Conservation (phyloP, 192 early-diverging fungal species). For the Coemansia guatemalensis region DNA sequence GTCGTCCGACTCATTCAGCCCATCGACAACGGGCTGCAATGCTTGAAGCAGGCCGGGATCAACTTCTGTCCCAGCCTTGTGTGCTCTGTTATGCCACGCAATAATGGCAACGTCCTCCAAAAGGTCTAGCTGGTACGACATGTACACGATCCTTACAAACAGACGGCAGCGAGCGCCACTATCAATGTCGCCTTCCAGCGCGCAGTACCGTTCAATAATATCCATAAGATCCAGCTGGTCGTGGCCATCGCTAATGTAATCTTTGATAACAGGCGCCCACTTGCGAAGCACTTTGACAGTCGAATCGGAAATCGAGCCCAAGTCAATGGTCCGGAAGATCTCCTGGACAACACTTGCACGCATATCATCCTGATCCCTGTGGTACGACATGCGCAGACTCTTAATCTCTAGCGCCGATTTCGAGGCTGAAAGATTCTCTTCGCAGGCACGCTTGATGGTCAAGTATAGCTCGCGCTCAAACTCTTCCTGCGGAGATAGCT, state of each 20-base stretch:
- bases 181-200: conserved; percentile 22
- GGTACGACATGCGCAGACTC: conserved; percentile 81
- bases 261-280: conserved; percentile 72
- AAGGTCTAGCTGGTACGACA: conserved; percentile 79
- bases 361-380: conserved; percentile 79
- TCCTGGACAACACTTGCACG: conserved; percentile 71
- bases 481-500: conserved; percentile 55
- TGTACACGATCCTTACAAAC: conserved; percentile 61
- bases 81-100: conserved; percentile 66
- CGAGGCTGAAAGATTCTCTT: conserved; percentile 71
- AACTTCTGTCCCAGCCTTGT: conserved; percentile 39
- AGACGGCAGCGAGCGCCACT: conserved; percentile 50
- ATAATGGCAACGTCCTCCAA: conserved; percentile 79
- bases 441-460: conserved; percentile 80
- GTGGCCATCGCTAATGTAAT: conserved; percentile 61
- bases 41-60: conserved; percentile 53
- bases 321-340: conserved; percentile 65
- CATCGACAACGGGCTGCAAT: conserved; percentile 65
- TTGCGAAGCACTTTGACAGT: conserved; percentile 51
- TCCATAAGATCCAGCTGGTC: conserved; percentile 76
- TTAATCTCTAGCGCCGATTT: conserved; percentile 83
- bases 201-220: conserved; percentile 57
- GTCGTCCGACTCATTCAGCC: conserved; percentile 73
- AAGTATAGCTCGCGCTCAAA: conserved; percentile 69
- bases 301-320: conserved; percentile 44